Conservation (phyloP, 2,329 filamentous ascomycete species). For the Gnomoniopsis sp. region DNA sequence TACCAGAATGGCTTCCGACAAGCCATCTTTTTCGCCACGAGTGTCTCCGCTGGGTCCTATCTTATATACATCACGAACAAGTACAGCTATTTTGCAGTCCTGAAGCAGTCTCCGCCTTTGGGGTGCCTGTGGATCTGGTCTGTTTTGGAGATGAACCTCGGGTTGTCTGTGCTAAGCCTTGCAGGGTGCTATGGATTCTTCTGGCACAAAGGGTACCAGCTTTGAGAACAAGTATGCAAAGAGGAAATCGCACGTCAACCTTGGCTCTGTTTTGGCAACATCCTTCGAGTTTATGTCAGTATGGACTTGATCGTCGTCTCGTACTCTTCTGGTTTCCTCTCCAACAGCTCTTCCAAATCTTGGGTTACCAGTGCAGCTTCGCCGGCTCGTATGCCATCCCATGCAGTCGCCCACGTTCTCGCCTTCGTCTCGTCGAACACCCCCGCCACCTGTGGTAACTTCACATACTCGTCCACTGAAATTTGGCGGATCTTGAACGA, state of each 20-base stretch:
- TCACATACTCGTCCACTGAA: conserved; percentile 38
- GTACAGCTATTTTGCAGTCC: conserved; percentile 77
- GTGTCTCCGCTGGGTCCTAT: conserved; percentile 67
- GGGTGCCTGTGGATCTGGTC: conserved; percentile 93
- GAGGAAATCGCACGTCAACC: neutral
- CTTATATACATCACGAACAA: conserved; percentile 78
- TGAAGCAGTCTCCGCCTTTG: conserved; percentile 87
- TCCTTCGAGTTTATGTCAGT: conserved; percentile 19
- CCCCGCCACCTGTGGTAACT: conserved; percentile 31
- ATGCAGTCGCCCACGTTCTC: conserved; percentile 44
- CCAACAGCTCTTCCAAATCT: conserved; percentile 36
- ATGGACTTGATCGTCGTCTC: conserved; percentile 28
- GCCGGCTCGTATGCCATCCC: conserved; percentile 39
- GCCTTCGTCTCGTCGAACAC: conserved; percentile 31
- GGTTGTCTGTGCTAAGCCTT: conserved; percentile 58
- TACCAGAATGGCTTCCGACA: conserved; percentile 51
- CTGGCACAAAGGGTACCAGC: conserved; percentile 45
- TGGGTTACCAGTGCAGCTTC: conserved; percentile 40
- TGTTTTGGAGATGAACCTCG: conserved; percentile 77
- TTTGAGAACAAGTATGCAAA: neutral
- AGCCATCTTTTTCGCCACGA: conserved; percentile 59
- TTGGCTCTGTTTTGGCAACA: neutral
- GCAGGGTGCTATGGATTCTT: conserved; percentile 42
- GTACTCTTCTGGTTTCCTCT: conserved; percentile 39
- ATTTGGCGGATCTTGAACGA: conserved; percentile 32